Percentiles rank a stretch among this genome's conserved stretches.
phyloP scores from a whole-genome alignment of 1,139 yeast species.

The Geotrichum klebahnii region DNA sequence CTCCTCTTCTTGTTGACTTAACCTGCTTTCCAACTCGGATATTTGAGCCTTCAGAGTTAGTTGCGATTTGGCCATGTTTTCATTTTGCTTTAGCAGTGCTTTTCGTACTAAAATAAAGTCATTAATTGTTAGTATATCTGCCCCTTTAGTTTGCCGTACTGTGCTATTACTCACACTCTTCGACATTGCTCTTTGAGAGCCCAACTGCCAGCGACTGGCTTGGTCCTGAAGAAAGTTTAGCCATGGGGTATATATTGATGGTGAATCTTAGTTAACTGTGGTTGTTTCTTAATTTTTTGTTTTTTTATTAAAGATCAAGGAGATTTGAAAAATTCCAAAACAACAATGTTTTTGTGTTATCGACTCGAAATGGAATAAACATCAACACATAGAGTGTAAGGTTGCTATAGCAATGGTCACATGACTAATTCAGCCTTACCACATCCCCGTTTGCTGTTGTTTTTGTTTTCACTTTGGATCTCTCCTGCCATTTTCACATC shows the following conservation, averaged over 20 bases:
- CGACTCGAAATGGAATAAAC: background rate
- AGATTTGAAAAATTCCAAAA: background rate
- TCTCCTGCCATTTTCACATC: background rate
- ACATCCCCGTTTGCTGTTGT: background rate
- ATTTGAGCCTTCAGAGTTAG: slow-evolving; percentile 29
- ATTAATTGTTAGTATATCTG: background rate
- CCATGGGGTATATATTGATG: too few relatives aligned
- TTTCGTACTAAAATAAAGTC: slow-evolving; percentile 40
- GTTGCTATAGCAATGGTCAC: slow-evolving; percentile 7
- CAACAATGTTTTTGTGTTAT: background rate
- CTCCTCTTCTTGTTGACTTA: slow-evolving; percentile 27
- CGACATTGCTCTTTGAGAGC: slow-evolving; percentile 3
- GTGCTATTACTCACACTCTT: slow-evolving; percentile 1
- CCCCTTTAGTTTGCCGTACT: background rate
- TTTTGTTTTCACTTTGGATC: background rate
- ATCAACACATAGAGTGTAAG: background rate
- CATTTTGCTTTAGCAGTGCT: slow-evolving; percentile 39
- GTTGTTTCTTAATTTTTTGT: background rate
- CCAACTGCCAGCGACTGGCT: slow-evolving; percentile 10
- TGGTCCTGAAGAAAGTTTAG: slow-evolving; percentile 15
- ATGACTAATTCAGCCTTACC: background rate
- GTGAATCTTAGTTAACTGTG: too few relatives aligned
- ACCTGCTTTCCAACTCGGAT: slow-evolving; percentile 26
- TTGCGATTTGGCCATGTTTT: slow-evolving; percentile 32
- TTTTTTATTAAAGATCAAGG: background rate